These are phyloP conservation scores for Lasiodiplodia hormozganensis DNA, from an alignment of 2,329 filamentous ascomycete species.

Conservation along the genomic window DNA sequence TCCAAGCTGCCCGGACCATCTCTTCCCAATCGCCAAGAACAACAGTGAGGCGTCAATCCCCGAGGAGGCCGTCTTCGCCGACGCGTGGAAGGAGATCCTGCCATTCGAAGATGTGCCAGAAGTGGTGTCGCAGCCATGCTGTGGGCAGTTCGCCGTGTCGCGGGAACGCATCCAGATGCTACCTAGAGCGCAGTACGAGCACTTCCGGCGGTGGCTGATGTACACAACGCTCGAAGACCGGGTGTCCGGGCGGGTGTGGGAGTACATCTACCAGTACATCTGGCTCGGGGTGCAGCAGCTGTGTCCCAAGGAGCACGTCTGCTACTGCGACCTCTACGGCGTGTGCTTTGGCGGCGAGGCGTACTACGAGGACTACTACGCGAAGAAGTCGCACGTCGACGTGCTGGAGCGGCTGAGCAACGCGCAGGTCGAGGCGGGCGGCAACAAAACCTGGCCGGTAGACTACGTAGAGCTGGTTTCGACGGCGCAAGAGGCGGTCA, in stretches of 20 bases:
- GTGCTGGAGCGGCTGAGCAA: conserved; percentile 43
- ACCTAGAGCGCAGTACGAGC: conserved; percentile 55
- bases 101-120: conserved; percentile 27
- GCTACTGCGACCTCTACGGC: conserved; percentile 66
- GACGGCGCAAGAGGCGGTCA: conserved; percentile 45
- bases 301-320: conserved; percentile 56
- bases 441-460: conserved; percentile 32
- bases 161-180: conserved; percentile 39
- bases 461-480: conserved; percentile 27
- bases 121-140: conserved; percentile 32
- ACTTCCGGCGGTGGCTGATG: conserved; percentile 61
- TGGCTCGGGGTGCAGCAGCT: conserved; percentile 56
- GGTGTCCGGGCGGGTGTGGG: conserved; percentile 61
- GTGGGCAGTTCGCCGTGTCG: conserved; percentile 33
- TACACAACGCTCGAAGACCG: conserved; percentile 58
- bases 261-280: conserved; percentile 65
- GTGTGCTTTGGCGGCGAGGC: conserved; percentile 59
- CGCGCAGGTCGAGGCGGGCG: conserved; percentile 42
- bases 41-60: conserved; percentile 62
- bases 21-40: conserved; percentile 49
- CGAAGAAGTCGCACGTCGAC: conserved; percentile 45
- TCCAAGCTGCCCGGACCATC: conserved; percentile 47
- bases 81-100: conserved; percentile 31
- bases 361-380: conserved; percentile 53
- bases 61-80: conserved; percentile 29